Conservation (phyloP, 2,329 filamentous ascomycete species). For the Botrytis aclada region DNA sequence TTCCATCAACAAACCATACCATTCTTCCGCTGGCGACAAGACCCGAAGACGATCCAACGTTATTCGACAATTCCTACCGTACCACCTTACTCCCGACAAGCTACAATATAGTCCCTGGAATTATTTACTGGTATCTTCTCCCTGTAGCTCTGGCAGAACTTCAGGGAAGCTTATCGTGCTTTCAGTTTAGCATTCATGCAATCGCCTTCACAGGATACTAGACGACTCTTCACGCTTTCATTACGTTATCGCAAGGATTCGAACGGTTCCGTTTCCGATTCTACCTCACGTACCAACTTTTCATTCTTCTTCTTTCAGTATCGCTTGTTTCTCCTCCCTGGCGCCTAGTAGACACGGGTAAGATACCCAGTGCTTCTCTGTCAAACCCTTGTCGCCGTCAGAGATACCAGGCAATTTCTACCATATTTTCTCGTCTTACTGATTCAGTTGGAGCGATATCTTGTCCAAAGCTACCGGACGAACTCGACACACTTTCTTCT, state of each 20-base stretch:
- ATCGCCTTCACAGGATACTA: not conserved
- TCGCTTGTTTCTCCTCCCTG: not conserved
- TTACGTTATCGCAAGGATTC: not conserved
- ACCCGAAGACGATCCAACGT: not conserved
- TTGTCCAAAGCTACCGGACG: not conserved
- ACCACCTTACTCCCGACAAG: not conserved
- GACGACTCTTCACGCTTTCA: not conserved
- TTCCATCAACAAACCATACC: not conserved
- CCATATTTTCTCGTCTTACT: not conserved
- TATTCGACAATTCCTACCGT: not conserved
- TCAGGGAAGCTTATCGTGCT: not conserved
- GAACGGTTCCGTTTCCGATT: too few species aligned
- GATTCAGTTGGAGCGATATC: not conserved
- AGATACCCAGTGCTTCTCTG: not conserved
- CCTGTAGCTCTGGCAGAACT: not conserved
- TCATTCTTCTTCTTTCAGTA: too few species aligned
- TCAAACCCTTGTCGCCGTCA: not conserved
- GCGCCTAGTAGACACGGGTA: not conserved
- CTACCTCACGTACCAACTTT: not conserved
- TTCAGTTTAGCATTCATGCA: not conserved
- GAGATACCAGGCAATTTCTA: not conserved
- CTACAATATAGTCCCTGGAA: not conserved
- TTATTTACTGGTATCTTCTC: not conserved
- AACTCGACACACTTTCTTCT: not conserved
- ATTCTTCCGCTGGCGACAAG: not conserved